Conservation (phyloP, 2,329 filamentous ascomycete genomes). For the Scedosporium dehoogii region DNA sequence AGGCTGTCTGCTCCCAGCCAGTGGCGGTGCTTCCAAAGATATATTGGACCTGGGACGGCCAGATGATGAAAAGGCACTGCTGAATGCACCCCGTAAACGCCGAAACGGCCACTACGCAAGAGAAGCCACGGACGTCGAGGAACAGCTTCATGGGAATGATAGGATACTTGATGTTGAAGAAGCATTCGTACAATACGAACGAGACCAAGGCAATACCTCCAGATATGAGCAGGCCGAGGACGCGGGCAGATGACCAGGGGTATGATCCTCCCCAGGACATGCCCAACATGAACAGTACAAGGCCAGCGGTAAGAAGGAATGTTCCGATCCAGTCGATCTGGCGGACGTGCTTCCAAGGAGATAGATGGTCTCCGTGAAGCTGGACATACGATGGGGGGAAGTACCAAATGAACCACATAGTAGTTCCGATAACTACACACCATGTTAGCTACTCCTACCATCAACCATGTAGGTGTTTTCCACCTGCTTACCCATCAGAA, state of each 20-base stretch:
- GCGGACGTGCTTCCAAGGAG: slow-evolving; percentile 9
- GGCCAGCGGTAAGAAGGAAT: slow-evolving; percentile 16
- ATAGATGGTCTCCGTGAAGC: slow-evolving; percentile 11
- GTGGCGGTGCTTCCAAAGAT: slow-evolving; percentile 10
- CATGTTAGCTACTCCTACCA: too few relatives aligned
- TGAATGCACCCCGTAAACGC: slow-evolving; percentile 17
- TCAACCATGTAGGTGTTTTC: too few relatives aligned
- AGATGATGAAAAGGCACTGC: slow-evolving; percentile 19
- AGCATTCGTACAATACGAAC: slow-evolving; percentile 17
- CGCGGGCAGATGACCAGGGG: slow-evolving; percentile 13
- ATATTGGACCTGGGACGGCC: slow-evolving; percentile 17
- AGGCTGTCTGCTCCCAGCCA: slow-evolving; percentile 17
- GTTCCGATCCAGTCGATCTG: slow-evolving; percentile 17
- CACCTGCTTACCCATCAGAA: slow-evolving; percentile 10
- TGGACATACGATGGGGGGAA: slow-evolving; percentile 13
- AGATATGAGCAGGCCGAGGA: slow-evolving; percentile 17
- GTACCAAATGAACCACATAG: slow-evolving; percentile 13
- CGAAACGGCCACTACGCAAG: slow-evolving; percentile 17
- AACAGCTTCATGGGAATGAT: slow-evolving; percentile 22
- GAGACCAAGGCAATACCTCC: slow-evolving; percentile 11
- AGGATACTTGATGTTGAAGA: slow-evolving; percentile 10
- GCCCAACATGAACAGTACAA: slow-evolving; percentile 18
- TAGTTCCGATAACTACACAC: slow-evolving; percentile 7
- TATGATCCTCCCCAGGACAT: slow-evolving; percentile 17
- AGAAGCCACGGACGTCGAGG: slow-evolving; percentile 21